Evolutionary conservation across 257 asterid species (phyloP).

Genomic region (Vinca minor): DNA sequence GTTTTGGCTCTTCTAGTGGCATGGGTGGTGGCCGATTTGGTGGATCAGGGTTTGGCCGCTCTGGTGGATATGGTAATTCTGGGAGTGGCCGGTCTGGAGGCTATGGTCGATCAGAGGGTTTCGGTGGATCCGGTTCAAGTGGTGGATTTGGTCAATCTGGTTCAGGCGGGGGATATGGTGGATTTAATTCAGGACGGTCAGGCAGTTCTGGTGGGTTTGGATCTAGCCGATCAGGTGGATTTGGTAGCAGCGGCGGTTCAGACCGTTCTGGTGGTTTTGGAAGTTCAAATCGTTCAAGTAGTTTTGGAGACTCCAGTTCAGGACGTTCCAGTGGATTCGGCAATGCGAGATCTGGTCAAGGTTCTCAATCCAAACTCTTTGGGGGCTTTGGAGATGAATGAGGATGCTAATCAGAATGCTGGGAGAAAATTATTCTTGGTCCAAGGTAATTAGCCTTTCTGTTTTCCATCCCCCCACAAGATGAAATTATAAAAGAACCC

Average conservation of each 20-base stretch:
- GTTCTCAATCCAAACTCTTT: neutral
- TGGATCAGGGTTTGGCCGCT: slow-evolving; percentile 50
- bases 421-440: neutral
- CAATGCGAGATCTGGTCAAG: neutral
- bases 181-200: slow-evolving; percentile 32
- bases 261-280: slow-evolving; percentile 34
- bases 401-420: neutral
- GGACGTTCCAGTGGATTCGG: slow-evolving; percentile 44
- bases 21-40: slow-evolving; percentile 49
- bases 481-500: too few species aligned
- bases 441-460: neutral
- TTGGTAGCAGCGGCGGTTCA: slow-evolving; percentile 40
- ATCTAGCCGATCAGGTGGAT: slow-evolving; percentile 24
- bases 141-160: slow-evolving; percentile 19
- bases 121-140: slow-evolving; percentile 39
- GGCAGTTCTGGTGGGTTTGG: slow-evolving; percentile 16
- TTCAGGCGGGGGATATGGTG: slow-evolving; percentile 32
- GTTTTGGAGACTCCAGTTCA: slow-evolving; percentile 48
- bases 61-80: slow-evolving; percentile 47
- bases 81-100: slow-evolving; percentile 30
- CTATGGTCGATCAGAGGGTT: slow-evolving; percentile 33
- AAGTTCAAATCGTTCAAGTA: slow-evolving; percentile 33
- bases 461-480: too few species aligned
- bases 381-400: neutral
- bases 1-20: slow-evolving; percentile 31